These are phyloP conservation scores for Aureobasidium subglaciale DNA, from an alignment of 2,329 filamentous ascomycete species.

Conservation along the genomic window DNA sequence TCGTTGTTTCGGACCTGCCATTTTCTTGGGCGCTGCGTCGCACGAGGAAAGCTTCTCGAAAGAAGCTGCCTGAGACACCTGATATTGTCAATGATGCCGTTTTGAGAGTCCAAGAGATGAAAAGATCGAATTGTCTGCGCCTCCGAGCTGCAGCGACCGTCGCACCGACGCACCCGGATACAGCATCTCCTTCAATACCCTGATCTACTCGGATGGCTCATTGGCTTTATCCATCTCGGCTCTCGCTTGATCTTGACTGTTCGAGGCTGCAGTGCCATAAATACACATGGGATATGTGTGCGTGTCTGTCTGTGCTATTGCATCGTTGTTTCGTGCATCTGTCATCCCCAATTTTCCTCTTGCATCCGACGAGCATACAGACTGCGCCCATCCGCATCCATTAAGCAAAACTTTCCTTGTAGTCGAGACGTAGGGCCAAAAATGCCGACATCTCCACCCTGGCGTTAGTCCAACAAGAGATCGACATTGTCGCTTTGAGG, in stretches of 20 bases:
- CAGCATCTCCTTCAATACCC: not conserved
- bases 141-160: not conserved
- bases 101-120: conserved; percentile 3
- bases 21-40: not conserved
- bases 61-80: conserved; percentile 2
- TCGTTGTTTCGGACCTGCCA: not conserved
- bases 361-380: not conserved
- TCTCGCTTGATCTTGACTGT: not conserved
- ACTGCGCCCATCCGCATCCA: not conserved
- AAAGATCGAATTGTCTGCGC: not conserved
- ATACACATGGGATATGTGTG: not conserved
- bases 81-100: not conserved
- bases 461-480: not conserved
- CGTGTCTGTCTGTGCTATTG: not conserved
- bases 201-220: not conserved
- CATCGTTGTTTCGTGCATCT: not conserved
- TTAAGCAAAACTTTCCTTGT: not conserved
- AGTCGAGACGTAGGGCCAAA: not conserved
- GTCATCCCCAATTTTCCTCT: not conserved
- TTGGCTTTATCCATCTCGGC: not conserved
- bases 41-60: conserved; percentile 6
- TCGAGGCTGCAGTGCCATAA: not conserved
- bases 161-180: not conserved
- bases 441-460: not conserved
- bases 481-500: not conserved